Evolutionary conservation across 1,284 basidiomycete species (phyloP).

Genomic region (Microbotryomycetes sp.): DNA sequence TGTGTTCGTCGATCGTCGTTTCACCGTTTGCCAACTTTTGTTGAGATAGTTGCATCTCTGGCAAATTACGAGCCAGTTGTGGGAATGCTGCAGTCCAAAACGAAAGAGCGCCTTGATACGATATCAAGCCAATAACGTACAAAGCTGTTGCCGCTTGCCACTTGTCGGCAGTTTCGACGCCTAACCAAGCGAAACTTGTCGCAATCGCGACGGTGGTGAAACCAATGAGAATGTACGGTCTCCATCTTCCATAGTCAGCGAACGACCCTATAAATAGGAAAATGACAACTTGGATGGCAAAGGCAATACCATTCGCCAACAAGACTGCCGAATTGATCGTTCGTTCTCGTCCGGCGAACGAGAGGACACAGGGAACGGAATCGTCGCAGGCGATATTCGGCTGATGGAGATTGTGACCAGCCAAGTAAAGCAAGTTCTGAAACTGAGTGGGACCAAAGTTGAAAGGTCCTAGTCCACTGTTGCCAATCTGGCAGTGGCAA

Average conservation of each 20-base stretch:
- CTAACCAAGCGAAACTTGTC: slow-evolving; percentile 68
- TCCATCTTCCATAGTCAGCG: slow-evolving; percentile 72
- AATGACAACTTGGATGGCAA: slow-evolving; percentile 44
- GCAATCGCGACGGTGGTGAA: slow-evolving; percentile 71
- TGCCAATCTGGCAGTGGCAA: slow-evolving; percentile 24
- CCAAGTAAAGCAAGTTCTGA: slow-evolving; percentile 36
- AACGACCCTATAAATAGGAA: slow-evolving; percentile 75
- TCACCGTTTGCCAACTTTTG: slow-evolving; percentile 57
- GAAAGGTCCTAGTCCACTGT: slow-evolving; percentile 37
- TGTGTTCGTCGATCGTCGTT: slow-evolving; percentile 58
- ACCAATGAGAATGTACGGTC: slow-evolving; percentile 64
- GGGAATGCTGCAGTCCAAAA: slow-evolving; percentile 80
- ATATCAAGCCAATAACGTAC: slow-evolving; percentile 73
- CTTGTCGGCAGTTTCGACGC: slow-evolving; percentile 50
- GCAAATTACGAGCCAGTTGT: slow-evolving; percentile 69
- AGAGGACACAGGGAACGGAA: slow-evolving; percentile 18
- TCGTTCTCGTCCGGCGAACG: slow-evolving; percentile 35
- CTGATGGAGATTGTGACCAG: slow-evolving; percentile 1
- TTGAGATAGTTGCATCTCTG: slow-evolving; percentile 56
- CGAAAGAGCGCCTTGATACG: slow-evolving; percentile 69
- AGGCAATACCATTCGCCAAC: slow-evolving; percentile 32
- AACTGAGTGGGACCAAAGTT: neutral
- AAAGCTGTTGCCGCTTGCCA: slow-evolving; percentile 70
- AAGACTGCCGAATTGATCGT: slow-evolving; percentile 33
- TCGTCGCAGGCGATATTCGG: slow-evolving; percentile 4